phyloP scores from a whole-genome alignment of 2,329 filamentous ascomycete species.

The Ramularia endophylla region DNA sequence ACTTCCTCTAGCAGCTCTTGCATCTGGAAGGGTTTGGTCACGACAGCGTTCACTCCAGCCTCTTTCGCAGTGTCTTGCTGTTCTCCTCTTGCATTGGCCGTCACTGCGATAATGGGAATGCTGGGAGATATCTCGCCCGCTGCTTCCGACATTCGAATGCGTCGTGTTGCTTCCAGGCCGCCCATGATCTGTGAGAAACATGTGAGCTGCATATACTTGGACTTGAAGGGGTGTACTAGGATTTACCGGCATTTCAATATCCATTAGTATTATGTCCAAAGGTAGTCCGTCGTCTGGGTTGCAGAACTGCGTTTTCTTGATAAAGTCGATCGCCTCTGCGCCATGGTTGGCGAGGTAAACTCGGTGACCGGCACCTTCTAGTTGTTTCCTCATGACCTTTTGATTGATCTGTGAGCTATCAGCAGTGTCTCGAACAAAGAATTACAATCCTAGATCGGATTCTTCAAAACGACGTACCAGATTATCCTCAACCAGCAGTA shows the following conservation, averaged over 20 bases:
- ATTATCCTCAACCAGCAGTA: slow-evolving; percentile 31
- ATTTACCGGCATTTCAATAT: slow-evolving; percentile 28
- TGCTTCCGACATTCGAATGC: slow-evolving; percentile 17
- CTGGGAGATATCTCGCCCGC: background rate
- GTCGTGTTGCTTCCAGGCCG: slow-evolving; percentile 23
- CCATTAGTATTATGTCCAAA: slow-evolving; percentile 26
- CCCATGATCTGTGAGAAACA: slow-evolving; percentile 17
- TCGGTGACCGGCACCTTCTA: slow-evolving; percentile 17
- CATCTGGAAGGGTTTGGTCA: slow-evolving; percentile 31
- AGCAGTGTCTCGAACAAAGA: too few relatives aligned
- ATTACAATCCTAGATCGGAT: too few relatives aligned
- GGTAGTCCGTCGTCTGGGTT: background rate
- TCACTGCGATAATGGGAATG: slow-evolving; percentile 67
- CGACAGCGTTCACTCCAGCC: slow-evolving; percentile 64
- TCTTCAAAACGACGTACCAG: slow-evolving; percentile 17
- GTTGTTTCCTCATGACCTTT: slow-evolving; percentile 21
- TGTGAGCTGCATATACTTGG: background rate
- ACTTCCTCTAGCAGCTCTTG: slow-evolving; percentile 32
- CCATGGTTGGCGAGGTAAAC: slow-evolving; percentile 24
- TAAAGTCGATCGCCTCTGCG: slow-evolving; percentile 23
- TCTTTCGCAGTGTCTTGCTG: slow-evolving; percentile 52
- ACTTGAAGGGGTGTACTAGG: background rate
- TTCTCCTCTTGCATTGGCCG: slow-evolving; percentile 63
- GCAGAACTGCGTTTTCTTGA: slow-evolving; percentile 3
- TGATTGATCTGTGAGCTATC: slow-evolving; percentile 20